Evolutionary conservation across 73 alveolate genomes (phyloP), one percentile per base, ranked within the genome.

Genomic region (Blepharisma japonicum): DNA sequence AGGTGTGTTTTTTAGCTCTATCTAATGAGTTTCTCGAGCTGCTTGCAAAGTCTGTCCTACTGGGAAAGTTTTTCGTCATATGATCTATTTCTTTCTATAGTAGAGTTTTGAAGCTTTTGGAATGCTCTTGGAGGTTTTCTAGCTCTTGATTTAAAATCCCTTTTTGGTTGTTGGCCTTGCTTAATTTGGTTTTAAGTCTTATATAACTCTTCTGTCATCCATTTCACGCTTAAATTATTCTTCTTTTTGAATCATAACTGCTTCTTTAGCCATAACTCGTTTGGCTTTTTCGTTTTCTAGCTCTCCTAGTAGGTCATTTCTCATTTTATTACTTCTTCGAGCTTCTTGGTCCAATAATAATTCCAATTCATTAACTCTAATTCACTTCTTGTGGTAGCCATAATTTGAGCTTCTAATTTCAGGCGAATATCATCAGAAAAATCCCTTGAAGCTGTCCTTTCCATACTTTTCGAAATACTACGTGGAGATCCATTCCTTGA

Each of bases 261-360:
- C 42, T 20, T 85, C 92, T 55, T 85, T 89, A 38, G 61, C 72
- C 45, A 71, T 76, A 18, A 9, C 5, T 46, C 92, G 71, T 21
- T 27, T 55, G 4, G 47, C 55, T 21, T 81, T 81, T 76, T 85
- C 92, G n/a, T 66, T 20, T 38, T 85, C 92, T 4, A 85, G 83
- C 38, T 81, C 92, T 45, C 45, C 81, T 25, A 23, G 71, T 5
- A 85, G 50, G 4, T 85, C 92, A n/a, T 80, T 83, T 55, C 71
- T 81, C 38, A 39, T 25, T 46, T 85, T 81, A 6, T 68, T 39
- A 2, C 46, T 76, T 38, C 67, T 72, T 27, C 53, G 55, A 4
- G 68, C 56, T 53, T 85, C 92, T 23, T 81, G 79, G 42, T 85
- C 89, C 0, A 85, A 21, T 6, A 51, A 46, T 5, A 32, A 11